These are phyloP conservation scores for Gamsiella multidivaricata DNA, from an alignment of 192 early-diverging fungal species.

Conservation along the genomic window DNA sequence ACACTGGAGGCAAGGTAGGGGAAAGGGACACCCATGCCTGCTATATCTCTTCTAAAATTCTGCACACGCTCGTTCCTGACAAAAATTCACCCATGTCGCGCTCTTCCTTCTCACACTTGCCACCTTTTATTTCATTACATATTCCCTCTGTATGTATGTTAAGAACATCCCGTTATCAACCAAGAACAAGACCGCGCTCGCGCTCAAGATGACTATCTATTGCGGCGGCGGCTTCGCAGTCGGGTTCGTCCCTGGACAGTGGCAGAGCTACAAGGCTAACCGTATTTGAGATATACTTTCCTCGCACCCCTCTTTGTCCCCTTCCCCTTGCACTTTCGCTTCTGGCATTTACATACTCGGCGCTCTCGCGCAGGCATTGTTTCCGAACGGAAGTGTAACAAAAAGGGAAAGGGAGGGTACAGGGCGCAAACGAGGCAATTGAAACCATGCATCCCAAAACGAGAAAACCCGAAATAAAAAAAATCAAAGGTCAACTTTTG, in stretches of 20 bases:
- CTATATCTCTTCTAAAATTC: not conserved
- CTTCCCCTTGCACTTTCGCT: not conserved
- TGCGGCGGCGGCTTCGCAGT: constrained; percentile 57
- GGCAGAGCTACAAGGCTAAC: constrained; percentile 4
- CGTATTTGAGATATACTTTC: constrained; percentile 3
- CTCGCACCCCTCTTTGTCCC: not conserved
- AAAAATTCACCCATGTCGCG: not conserved
- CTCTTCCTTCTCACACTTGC: not conserved
- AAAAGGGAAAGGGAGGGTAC: not conserved
- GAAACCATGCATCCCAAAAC: constrained; percentile 5
- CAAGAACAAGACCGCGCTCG: constrained; percentile 59
- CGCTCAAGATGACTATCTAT: constrained; percentile 52
- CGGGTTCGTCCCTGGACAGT: constrained; percentile 54
- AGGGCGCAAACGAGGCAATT: not conserved
- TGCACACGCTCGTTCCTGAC: not conserved
- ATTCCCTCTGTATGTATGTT: constrained; percentile 23
- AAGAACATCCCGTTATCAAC: constrained; percentile 66
- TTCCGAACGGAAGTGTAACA: not conserved
- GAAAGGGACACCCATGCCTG: too few species aligned
- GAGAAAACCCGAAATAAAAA: not conserved
- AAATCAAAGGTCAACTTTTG: too few species aligned
- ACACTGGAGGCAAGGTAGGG: constrained; percentile 52
- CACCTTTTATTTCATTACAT: not conserved
- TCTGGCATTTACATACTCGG: too few species aligned
- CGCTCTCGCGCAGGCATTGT: too few species aligned